Base-by-base conservation (phyloP, 2,329 filamentous ascomycete genomes). In the Chaetomiaceae sp. region DNA sequence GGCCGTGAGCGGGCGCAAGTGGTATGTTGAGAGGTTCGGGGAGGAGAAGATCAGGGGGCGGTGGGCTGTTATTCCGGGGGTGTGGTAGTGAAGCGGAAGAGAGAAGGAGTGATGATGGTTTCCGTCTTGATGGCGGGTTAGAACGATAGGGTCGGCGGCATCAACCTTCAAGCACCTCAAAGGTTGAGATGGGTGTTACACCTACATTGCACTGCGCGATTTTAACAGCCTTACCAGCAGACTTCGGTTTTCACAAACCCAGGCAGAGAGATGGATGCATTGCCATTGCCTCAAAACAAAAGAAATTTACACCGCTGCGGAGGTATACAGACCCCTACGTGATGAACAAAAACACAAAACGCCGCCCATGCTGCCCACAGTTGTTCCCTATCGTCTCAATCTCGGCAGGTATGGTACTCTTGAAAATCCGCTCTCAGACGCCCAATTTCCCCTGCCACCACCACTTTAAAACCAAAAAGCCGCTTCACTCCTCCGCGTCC, bases 1-100 rank as follows among this genome's bases (percentile, higher is more conserved):
- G 64, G 91, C 94, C 15, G 73, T 94, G 48, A 82, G 83, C 59
- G 92, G 92, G 22, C 84, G 83, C 69, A 76, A 78, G 64, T 99
- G 94, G 94, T 99, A 99, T 70, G 74, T 85, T 54, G 79, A 89
- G 65, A 89, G 80, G 69, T 99, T 99, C 78, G 92, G 92, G 11
- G 83, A 85, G 72, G 86, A 95, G 45, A 87, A 85, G 71, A 81
- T 96, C 57, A 82, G 81, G 45, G 80, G 79, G 27, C 82, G 85
- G 67, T 91, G 89, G 72, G 89, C 89, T 5, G 81, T 92, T 31
- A 72, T 83, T 47, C 80, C 80, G 9, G 77, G 77, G 20, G 59
- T 87, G 25, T 58, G 53, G 56, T 62, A 54, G 46, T 8, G 9
- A 5, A 17, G 5, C 1, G 17, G 44, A 6, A 9, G 23, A 15